Conservation (phyloP, 257 asterid genomes). For the Thymus mandschuricus region DNA sequence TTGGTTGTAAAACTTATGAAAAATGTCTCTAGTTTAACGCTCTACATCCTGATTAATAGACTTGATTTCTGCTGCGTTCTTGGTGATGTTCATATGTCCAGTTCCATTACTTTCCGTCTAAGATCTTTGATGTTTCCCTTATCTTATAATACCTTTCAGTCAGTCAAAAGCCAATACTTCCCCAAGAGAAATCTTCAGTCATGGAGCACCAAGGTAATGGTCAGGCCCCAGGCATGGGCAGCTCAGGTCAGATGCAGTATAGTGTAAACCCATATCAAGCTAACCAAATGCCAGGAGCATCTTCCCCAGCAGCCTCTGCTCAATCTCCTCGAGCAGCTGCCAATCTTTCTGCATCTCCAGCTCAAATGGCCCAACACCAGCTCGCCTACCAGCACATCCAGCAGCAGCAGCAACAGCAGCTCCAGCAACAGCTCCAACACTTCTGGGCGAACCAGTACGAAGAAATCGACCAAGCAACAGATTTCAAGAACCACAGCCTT, state of each 20-base stretch:
- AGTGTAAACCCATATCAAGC: constrained; percentile 67
- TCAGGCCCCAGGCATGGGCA: constrained; percentile 71
- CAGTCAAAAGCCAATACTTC: constrained; percentile 28
- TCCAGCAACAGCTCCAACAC: constrained; percentile 83
- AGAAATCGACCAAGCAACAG: constrained; percentile 77
- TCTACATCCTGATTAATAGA: background rate
- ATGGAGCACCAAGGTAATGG: constrained; percentile 97
- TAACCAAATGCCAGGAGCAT: constrained; percentile 65
- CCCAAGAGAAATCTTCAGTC: constrained; percentile 22
- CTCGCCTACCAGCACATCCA: constrained; percentile 97
- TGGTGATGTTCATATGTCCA: too few species aligned
- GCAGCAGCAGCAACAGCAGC: constrained; percentile 89
- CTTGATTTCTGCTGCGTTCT: too few species aligned
- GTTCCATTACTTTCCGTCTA: background rate
- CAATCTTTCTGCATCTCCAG: constrained; percentile 67
- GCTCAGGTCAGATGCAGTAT: constrained; percentile 71
- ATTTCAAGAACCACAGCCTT: constrained; percentile 94
- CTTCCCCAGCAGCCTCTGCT: constrained; percentile 59
- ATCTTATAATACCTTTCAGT: constrained; percentile 5
- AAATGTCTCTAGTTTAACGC: background rate
- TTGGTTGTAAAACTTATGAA: background rate
- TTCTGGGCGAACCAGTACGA: constrained; percentile 84
- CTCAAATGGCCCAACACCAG: constrained; percentile 88
- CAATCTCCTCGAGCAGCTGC: constrained; percentile 85
- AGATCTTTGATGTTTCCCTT: background rate